phyloP scores from a whole-genome alignment of 2,329 filamentous ascomycete species.

The Fusarium burgessii region DNA sequence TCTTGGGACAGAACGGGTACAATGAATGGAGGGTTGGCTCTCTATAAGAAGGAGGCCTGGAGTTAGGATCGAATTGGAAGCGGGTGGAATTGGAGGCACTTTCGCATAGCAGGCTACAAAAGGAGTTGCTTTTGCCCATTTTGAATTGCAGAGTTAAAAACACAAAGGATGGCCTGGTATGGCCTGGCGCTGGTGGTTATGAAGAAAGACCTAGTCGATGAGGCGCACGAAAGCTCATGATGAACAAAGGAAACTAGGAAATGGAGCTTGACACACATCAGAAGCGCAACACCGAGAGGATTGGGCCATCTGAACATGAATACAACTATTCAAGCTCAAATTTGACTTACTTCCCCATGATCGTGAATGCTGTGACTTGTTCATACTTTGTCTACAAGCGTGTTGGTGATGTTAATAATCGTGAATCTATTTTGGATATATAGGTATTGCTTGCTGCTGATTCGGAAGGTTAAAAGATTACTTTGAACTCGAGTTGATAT shows the following conservation, averaged over 20 bases:
- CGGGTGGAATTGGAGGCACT: slow-evolving; percentile 31
- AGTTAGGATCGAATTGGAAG: slow-evolving; percentile 48
- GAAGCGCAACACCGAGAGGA: neutral
- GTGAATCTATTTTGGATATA: neutral
- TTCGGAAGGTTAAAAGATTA: neutral
- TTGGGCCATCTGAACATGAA: slow-evolving; percentile 24
- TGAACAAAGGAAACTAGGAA: slow-evolving; percentile 33
- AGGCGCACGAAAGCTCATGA: slow-evolving; percentile 36
- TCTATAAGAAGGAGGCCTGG: slow-evolving; percentile 38
- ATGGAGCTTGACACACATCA: slow-evolving; percentile 30
- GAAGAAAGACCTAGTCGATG: slow-evolving; percentile 41
- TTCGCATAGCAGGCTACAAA: slow-evolving; percentile 34
- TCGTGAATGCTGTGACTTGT: neutral
- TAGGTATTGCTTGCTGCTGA: neutral
- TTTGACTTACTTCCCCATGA: neutral
- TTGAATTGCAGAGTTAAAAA: slow-evolving; percentile 42
- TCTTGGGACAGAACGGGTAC: slow-evolving; percentile 32
- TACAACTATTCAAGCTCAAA: slow-evolving; percentile 34
- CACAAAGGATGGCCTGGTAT: slow-evolving; percentile 40
- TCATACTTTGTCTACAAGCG: neutral
- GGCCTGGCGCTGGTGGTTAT: slow-evolving; percentile 37
- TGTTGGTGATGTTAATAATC: neutral
- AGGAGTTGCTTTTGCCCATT: slow-evolving; percentile 41
- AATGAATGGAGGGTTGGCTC: slow-evolving; percentile 28
- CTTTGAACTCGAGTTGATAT: neutral